Base-by-base conservation (phyloP, 2,329 filamentous ascomycete genomes). In the Juglanconis oblonga region DNA sequence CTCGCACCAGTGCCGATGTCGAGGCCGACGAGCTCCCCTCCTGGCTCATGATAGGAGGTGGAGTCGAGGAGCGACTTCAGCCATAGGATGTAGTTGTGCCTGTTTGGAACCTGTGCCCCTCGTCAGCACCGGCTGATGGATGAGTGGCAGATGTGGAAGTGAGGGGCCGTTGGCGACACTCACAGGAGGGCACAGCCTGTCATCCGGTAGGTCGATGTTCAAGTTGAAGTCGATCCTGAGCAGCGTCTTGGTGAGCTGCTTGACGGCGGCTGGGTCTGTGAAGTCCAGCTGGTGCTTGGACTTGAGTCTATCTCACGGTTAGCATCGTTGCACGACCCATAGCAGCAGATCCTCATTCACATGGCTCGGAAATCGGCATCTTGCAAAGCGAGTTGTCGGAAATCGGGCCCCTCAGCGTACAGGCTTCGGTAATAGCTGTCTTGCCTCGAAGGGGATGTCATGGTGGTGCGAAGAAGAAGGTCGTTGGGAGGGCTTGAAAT, bases 1-100 rank as follows among this genome's bases (percentile, higher is more conserved):
- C 91, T 96, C 14, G 94, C 91, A 2, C 95, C 95, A 1, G 92
- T 96, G 45, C 95, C 95, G 63, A 97, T 88, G 66, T 97, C 93
- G 2, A 97, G 75, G 0, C 94, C 93, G 0, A 82, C 71, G 2
- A 92, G 78, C 47, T 80, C 75, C n/a, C 83, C 76, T 0, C 70
- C 70, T 2, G 72, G 69, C 3, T 72, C 68, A 2, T 81, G 74
- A 65, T 85, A 88, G 0, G 77, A 77, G 0, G 87, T 89, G 1
- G 86, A 87, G 68, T 96, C 92, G 6, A 98, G 71, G 0, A 99
- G 82, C 3, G 83, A 81, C 68, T 96, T 92, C 1, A 98, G 78
- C 92, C 93, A 98, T 8, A 93, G 77, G 24, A 98, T 85, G 72
- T 99, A 99, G 69, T 94, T 95, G 72, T 96, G 88, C 53, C 92